Evolutionary conservation across 805 yeast genomes (phyloP).

Genomic region (Nakazawaea populi): DNA sequence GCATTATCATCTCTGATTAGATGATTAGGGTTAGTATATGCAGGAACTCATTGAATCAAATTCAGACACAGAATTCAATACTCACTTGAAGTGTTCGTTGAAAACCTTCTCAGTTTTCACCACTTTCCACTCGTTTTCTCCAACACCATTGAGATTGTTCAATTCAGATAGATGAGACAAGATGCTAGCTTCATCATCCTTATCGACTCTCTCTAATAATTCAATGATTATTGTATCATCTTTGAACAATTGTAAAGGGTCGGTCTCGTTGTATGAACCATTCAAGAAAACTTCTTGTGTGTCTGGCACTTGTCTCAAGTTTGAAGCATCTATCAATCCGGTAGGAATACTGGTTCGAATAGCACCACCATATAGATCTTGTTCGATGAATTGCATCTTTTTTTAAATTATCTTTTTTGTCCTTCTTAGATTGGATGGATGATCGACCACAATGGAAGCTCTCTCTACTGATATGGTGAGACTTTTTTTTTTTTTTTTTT

Average conservation of each 20-base stretch:
- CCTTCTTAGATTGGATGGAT: no score
- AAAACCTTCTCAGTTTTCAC: constrained; percentile 18
- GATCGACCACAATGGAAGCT: no score
- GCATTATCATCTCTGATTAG: constrained; percentile 15
- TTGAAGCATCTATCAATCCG: constrained; percentile 69
- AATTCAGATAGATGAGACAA: constrained; percentile 53
- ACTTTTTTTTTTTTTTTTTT: no score
- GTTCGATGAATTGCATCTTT: constrained; percentile 13
- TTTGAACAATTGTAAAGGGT: constrained; percentile 22
- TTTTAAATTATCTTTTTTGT: no score
- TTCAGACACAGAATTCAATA: not conserved
- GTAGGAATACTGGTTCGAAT: constrained; percentile 52
- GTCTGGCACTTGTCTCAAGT: constrained; percentile 81
- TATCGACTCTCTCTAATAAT: constrained; percentile 45
- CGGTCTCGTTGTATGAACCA: constrained; percentile 18
- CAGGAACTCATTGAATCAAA: not conserved
- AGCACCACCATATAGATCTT: constrained; percentile 78
- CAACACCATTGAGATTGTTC: constrained; percentile 33
- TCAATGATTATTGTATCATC: constrained; percentile 63
- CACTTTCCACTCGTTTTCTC: constrained; percentile 21
- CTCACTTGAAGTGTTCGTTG: constrained; percentile 10
- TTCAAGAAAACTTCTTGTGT: constrained; percentile 86
- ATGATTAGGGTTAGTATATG: not conserved
- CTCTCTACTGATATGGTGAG: no score
- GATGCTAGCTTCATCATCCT: constrained; percentile 35